Base-by-base conservation (phyloP, 2,329 filamentous ascomycete species). In the Ceratocystis huliohia region DNA sequence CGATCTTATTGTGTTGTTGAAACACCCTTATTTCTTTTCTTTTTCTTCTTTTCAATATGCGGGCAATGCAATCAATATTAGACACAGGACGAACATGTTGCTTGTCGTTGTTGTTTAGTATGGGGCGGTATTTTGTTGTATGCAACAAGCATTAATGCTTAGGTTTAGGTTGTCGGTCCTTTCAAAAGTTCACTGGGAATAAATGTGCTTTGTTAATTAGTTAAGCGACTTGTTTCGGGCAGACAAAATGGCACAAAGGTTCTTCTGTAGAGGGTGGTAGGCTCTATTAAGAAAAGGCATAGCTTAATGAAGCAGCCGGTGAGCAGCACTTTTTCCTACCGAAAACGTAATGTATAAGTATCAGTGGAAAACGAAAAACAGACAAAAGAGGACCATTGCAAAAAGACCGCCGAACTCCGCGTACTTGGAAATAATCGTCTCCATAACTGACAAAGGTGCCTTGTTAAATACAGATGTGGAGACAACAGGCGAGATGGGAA, bases 221-320 rank as follows among this genome's bases (percentile, higher is more conserved):
- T 25, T 53, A 53, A 53, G 48, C 48, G 48, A 53, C 48, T 53
- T 28, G 48, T 53, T 53, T 53, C 48, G 48, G 8, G 48, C 48
- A 53, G 48, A 25, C 48, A 22, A 53, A 53, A 41, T 45, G 25
- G 61, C 37, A 62, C 61, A 62, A 62, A 62, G 61, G 37, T 62
- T 62, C 61, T 62, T 62, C 61, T 13, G 37, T 2, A 62, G 17
- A 62, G 30, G 8, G 22, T 46, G 2, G 20, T 22, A 25, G 22
- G 48, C 20, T 53, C 25, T 53, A 22, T 25, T 25, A 28, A 50
- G n/a, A 50, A 15, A 22, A 28, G 13, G 48, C 20, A 5, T 6
- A 53, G 48, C 48, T 25, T 25, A 25, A 53, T 15, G 15, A 53
- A 53, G 48, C 20, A 53, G 48, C 20, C 6, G 25, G 22, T 25